These are phyloP conservation scores for Isoetes taiwanensis DNA, from an alignment of 75 land plant genomes.

Conservation along the genomic window DNA sequence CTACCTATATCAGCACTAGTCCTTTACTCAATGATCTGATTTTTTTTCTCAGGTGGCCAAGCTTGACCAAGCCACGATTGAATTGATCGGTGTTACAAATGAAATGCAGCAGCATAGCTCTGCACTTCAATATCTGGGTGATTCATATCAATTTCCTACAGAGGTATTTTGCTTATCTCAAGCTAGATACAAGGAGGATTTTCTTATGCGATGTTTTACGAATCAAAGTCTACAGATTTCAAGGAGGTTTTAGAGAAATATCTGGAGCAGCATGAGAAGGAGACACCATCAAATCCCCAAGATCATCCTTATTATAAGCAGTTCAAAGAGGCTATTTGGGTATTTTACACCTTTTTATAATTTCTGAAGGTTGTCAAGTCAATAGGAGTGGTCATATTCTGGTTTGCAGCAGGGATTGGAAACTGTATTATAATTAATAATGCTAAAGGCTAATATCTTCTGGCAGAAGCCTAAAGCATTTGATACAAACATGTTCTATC, in stretches of 20 bases:
- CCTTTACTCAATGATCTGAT: too few relatives aligned
- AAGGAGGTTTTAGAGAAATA: constrained; percentile 43
- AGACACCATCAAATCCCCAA: constrained; percentile 27
- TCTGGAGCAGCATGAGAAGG: constrained; percentile 23
- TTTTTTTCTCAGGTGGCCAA: constrained; percentile 60
- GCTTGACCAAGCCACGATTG: constrained; percentile 36
- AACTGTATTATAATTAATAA: too few relatives aligned
- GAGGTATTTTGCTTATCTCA: constrained; percentile 25
- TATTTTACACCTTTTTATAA: too few relatives aligned
- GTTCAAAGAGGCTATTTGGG: constrained; percentile 82
- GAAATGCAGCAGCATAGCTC: constrained; percentile 25
- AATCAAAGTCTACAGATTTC: constrained; percentile 52
- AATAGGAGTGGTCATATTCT: too few relatives aligned
- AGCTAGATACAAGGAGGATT: background rate
- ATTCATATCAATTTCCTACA: constrained; percentile 20
- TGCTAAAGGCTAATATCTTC: too few relatives aligned
- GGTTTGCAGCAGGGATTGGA: too few relatives aligned
- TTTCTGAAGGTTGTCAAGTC: too few relatives aligned
- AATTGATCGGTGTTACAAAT: constrained; percentile 30
- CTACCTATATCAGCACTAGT: too few relatives aligned
- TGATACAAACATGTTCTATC: too few relatives aligned
- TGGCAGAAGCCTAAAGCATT: too few relatives aligned
- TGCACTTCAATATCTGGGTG: constrained; percentile 33
- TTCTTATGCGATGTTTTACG: background rate
- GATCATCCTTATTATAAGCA: constrained; percentile 37